Percentiles rank a stretch among this genome's conserved stretches.
Conservation (phyloP, 345 rosid genomes). For the Passiflora organensis region DNA sequence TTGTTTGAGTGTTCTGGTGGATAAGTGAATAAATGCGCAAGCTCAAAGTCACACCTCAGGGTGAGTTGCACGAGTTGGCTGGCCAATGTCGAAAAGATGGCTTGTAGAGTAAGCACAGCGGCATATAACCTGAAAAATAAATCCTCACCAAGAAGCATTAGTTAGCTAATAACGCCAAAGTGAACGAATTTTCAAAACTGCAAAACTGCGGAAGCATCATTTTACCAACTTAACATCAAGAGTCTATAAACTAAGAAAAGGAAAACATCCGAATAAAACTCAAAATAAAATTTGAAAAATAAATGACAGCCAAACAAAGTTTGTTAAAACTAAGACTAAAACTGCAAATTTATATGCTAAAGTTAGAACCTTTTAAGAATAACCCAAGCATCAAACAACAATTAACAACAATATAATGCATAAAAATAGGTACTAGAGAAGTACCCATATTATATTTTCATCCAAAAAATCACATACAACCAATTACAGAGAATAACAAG, state of each 20-base stretch:
- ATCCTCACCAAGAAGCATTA: conserved; percentile 6
- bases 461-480: background rate
- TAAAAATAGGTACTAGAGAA: background rate
- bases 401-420: background rate
- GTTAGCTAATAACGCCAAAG: too few relatives aligned
- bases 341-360: background rate
- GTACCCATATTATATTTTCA: conserved; percentile 9
- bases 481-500: background rate
- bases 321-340: too few relatives aligned
- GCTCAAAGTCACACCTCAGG: conserved; percentile 54
- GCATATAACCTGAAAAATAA: conserved; percentile 39
- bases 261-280: background rate
- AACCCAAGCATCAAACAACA: background rate
- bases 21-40: background rate
- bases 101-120: conserved; percentile 46
- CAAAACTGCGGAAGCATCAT: background rate
- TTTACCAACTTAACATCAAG: background rate
- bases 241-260: too few relatives aligned
- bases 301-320: background rate
- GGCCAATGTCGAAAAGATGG: conserved; percentile 58
- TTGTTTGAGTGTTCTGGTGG: background rate
- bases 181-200: background rate
- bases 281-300: background rate
- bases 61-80: conserved; percentile 80
- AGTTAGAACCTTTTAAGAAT: background rate